Conservation (phyloP, 139 green algal species). For the Astrephomene gubernaculifera region DNA sequence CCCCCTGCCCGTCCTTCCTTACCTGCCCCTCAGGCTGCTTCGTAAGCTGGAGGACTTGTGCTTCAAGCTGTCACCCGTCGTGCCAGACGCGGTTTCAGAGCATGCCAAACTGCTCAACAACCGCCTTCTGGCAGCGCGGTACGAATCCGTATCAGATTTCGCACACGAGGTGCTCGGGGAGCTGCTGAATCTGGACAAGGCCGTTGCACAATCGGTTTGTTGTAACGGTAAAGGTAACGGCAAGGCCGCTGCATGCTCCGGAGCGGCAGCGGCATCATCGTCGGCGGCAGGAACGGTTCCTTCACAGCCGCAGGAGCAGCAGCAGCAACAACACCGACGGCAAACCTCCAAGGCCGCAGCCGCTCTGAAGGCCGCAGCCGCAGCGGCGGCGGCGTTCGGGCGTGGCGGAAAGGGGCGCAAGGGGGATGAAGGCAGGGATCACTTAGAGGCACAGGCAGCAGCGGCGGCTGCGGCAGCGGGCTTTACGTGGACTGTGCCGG, state of each 20-base stretch:
- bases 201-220: neutral
- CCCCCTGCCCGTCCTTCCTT: too few relatives aligned
- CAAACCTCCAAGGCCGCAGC: neutral
- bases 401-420: neutral
- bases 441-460: conserved; percentile 2
- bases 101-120: neutral
- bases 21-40: neutral
- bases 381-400: neutral
- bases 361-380: neutral
- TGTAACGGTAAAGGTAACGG: too few relatives aligned
- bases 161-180: conserved; percentile 37
- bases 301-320: neutral
- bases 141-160: conserved; percentile 32
- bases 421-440: neutral
- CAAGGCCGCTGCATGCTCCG: too few relatives aligned
- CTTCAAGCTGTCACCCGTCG: conserved; percentile 1
- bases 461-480: conserved; percentile 4
- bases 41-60: conserved; percentile 46
- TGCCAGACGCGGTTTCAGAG: conserved; percentile 1
- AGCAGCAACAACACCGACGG: neutral
- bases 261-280: too few relatives aligned
- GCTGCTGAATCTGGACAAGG: conserved; percentile 32
- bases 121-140: neutral
- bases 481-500: conserved; percentile 8
- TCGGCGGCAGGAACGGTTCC: neutral